Evolutionary conservation across 2,329 filamentous ascomycete genomes (phyloP), one percentile per base, ranked within the genome.

Genomic region (Myriosclerotinia curreyana): DNA sequence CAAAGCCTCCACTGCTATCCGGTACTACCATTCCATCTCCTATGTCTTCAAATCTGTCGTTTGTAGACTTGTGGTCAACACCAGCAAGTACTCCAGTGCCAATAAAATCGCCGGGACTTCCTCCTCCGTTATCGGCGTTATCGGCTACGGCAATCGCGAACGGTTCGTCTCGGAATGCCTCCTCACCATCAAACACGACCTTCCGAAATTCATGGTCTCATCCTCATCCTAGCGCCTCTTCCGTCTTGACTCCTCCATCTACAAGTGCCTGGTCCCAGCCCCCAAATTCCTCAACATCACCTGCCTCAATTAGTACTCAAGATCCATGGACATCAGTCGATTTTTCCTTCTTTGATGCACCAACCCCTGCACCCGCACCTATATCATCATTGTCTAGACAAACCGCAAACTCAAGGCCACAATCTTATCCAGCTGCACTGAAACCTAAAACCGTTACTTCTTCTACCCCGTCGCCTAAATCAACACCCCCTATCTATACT

Each of bases 241-340:
- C 42, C n/a, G 42, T 22, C 22, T 59, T 44, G 7, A 22, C 31
- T 15, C 20, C 40, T 20, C 34, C 59, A 22, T 40, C 28, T 34
- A 40, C 59, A 34, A 61, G 8, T 31, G 22, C 25, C 9, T 61
- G 48, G 36, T 34, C 46, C n/a, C 49, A 51, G 6, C 17, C 34
- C 1, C 5, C 17, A 5, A 60, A 25, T 20, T 44, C 15, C 6
- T 15, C 42, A 61, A 20, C 54, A 31, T 36, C 38, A 34, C 34
- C 52, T 36, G 4, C 62, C 38, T 22, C 54, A 22, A 49, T 65
- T 28, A 54, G 58, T 17, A 66, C 55, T 20, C 51, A 49, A 12
- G 73, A 76, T 65, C 70, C 74, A 12, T 76, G 75, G 75, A 71
- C 73, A 15, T 72, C 69, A 36, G 73, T 70, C 31, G 75, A 76